Conservation (phyloP, 441 rosid species). For the Pelargonium cotyledonis region DNA sequence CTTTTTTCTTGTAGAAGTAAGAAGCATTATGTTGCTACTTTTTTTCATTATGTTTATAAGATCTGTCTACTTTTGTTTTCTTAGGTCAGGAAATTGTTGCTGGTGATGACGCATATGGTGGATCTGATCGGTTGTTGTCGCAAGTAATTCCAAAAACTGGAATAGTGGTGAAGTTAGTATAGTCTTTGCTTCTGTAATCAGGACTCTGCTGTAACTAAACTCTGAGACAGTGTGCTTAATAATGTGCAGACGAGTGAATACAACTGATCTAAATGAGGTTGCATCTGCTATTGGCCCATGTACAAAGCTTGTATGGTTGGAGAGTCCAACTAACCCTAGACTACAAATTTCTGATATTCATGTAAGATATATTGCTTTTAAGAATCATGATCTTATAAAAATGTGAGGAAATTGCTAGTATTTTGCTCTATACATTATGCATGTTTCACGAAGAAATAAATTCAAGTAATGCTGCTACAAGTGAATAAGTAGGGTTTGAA, state of each 20-base stretch:
- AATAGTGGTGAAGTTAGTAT: slow-evolving; percentile 66
- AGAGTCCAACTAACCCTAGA: slow-evolving; percentile 93
- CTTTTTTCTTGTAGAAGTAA: background rate
- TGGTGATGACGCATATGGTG: slow-evolving; percentile 89
- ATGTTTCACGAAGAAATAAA: background rate
- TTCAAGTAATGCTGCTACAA: background rate
- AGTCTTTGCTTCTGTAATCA: slow-evolving; percentile 7
- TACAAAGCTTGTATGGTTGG: slow-evolving; percentile 92
- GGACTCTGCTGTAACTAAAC: slow-evolving; percentile 9
- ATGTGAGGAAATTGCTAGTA: background rate
- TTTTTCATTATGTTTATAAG: no score
- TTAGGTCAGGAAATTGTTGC: slow-evolving; percentile 85
- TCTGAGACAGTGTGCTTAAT: slow-evolving; percentile 16
- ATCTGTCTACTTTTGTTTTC: background rate
- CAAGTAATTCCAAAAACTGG: slow-evolving; percentile 75
- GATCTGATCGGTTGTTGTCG: slow-evolving; percentile 79
- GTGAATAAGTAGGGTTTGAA: background rate
- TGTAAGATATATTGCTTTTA: slow-evolving; percentile 34
- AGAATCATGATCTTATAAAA: background rate
- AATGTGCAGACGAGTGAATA: slow-evolving; percentile 60
- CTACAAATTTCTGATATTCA: slow-evolving; percentile 80
- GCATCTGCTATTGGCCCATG: slow-evolving; percentile 66
- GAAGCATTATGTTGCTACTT: background rate
- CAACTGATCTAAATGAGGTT: slow-evolving; percentile 60
- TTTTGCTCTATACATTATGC: background rate